Conservation (phyloP, 768 basidiomycete species). For the Roridomyces roridus region DNA sequence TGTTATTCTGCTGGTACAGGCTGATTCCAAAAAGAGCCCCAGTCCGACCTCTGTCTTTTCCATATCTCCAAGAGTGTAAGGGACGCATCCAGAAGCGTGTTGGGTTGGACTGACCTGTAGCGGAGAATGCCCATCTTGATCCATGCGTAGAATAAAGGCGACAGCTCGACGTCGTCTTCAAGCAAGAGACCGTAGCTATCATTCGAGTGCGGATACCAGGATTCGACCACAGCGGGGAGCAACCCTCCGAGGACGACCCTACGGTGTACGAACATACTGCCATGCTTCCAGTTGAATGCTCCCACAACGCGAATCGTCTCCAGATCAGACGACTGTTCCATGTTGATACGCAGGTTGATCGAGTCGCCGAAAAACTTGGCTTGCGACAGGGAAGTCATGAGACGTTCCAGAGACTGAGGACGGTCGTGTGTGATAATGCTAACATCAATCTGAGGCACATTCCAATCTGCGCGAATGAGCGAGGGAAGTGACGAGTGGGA, state of each 20-base stretch:
- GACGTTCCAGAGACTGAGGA: constrained; percentile 69
- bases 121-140: constrained; percentile 78
- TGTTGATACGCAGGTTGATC: constrained; percentile 68
- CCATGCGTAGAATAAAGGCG: constrained; percentile 87
- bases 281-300: constrained; percentile 64
- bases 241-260: constrained; percentile 82
- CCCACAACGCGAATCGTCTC: constrained; percentile 62
- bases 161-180: constrained; percentile 88
- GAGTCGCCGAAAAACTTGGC: constrained; percentile 74
- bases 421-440: constrained; percentile 82
- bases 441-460: constrained; percentile 69
- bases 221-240: constrained; percentile 84
- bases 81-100: not conserved
- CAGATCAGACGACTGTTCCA: constrained; percentile 76
- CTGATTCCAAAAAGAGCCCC: constrained; percentile 77
- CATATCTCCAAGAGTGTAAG: constrained; percentile 53
- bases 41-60: constrained; percentile 43
- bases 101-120: constrained; percentile 59
- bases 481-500: constrained; percentile 3
- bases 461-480: constrained; percentile 64
- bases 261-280: constrained; percentile 66
- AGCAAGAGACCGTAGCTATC: constrained; percentile 80
- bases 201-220: constrained; percentile 82
- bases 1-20: constrained; percentile 85
- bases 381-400: constrained; percentile 63